Evolutionary conservation across 1,284 basidiomycete genomes (phyloP), one percentile per base, ranked within the genome.

Genomic region (Moesziomyces antarcticus): DNA sequence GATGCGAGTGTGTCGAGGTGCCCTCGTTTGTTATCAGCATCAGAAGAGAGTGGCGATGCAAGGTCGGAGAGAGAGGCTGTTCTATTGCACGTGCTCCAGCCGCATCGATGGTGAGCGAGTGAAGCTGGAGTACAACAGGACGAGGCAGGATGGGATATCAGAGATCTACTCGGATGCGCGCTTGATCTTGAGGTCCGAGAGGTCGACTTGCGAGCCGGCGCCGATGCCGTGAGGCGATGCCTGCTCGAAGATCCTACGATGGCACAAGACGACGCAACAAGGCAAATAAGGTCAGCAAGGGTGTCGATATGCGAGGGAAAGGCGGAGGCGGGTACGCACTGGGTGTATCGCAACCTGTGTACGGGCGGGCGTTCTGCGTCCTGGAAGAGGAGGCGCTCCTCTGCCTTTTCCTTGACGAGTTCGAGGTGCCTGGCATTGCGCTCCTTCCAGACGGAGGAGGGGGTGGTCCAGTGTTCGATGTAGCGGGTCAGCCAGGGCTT

Each of bases 131-230:
- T 40, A 46, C 51, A 30, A 44, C 25, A 22, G 37, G 43, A 56
- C 48, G 46, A 63, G 27, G 16, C 16, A 25, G n/a, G 37, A 16
- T 37, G 22, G 30, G 9, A 33, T 10, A 27, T 30, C 33, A 21
- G 18, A 25, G 1, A 18, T 44, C 56, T 54, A 73, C 56, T 79
- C 68, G 49, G 60, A 62, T 42, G 59, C 62, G 40, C 55, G 67
- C 71, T 79, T 82, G 61, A 82, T 72, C 55, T 79, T 73, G 54
- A 82, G 66, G 53, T 80, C 77, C 7, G 77, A 78, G 11, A 81
- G 68, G 56, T 82, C 78, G 41, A 69, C 73, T 66, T 78, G 69
- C 43, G 61, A 62, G 30, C 79, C 79, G 11, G 71, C 56, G 30
- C 57, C 60, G 33, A 79, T 44, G 24, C 62, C 62, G 66, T 80